These are phyloP conservation scores for Rhododendron ferrugineum DNA, from an alignment of 148 eudicot genomes.

Conservation along the genomic window DNA sequence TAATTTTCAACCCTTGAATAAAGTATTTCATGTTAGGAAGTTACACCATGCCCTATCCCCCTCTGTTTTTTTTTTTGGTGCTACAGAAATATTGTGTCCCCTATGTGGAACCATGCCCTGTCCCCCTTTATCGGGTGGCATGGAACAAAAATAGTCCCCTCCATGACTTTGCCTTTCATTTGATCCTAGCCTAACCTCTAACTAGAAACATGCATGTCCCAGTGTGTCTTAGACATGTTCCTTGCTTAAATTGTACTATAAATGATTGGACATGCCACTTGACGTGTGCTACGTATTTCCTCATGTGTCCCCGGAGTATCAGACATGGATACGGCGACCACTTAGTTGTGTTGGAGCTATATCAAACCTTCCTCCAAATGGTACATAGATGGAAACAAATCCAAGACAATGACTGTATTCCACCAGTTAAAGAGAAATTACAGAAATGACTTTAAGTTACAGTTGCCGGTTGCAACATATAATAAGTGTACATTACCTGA, in stretches of 20 bases:
- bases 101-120: too few relatives aligned
- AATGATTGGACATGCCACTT: neutral
- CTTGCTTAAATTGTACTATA: neutral
- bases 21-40: neutral
- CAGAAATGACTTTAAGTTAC: neutral
- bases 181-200: neutral
- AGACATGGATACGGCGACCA: neutral
- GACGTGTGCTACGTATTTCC: neutral
- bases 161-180: too few relatives aligned
- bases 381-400: neutral
- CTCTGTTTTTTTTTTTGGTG: too few relatives aligned
- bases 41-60: neutral
- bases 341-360: neutral
- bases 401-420: neutral
- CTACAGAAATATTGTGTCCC: too few relatives aligned
- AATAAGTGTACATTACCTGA: slow-evolving; percentile 17
- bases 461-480: neutral
- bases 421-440: neutral
- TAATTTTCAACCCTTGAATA: neutral
- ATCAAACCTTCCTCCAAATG: neutral
- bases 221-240: neutral
- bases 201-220: neutral
- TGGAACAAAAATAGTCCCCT: too few relatives aligned
- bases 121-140: too few relatives aligned
- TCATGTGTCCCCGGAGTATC: neutral